These are phyloP conservation scores for Vigna mungo DNA, from an alignment of 306 rosid genomes.

Conservation along the genomic window DNA sequence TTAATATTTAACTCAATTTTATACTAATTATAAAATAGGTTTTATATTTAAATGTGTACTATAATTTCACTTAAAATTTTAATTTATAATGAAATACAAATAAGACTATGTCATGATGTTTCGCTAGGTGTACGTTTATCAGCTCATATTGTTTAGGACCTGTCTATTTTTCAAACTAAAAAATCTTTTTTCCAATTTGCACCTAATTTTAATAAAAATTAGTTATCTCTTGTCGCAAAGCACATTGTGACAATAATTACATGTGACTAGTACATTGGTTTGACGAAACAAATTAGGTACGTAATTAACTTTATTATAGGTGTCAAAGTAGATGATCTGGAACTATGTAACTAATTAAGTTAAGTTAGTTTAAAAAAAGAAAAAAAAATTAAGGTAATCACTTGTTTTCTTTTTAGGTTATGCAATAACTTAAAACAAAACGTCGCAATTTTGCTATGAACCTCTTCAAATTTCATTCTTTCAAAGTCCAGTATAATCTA, in stretches of 20 bases:
- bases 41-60: too few relatives aligned
- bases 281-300: constrained; percentile 3
- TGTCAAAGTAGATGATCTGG: neutral
- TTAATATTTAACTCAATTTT: too few relatives aligned
- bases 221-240: neutral
- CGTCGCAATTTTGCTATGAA: neutral
- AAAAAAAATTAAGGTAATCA: neutral
- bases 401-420: neutral
- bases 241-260: neutral
- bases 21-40: too few relatives aligned
- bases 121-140: too few relatives aligned
- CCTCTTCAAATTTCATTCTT: neutral
- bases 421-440: neutral
- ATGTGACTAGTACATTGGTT: neutral
- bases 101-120: too few relatives aligned
- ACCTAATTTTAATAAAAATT: constrained; percentile 3
- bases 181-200: neutral
- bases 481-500: neutral
- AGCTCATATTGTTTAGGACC: neutral
- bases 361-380: neutral
- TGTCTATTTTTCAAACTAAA: neutral
- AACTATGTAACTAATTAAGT: neutral
- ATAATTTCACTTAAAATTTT: too few relatives aligned
- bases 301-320: neutral
- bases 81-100: too few relatives aligned